phyloP scores from a whole-genome alignment of 768 basidiomycete species.

The Lactarius pseudohatsudake region DNA sequence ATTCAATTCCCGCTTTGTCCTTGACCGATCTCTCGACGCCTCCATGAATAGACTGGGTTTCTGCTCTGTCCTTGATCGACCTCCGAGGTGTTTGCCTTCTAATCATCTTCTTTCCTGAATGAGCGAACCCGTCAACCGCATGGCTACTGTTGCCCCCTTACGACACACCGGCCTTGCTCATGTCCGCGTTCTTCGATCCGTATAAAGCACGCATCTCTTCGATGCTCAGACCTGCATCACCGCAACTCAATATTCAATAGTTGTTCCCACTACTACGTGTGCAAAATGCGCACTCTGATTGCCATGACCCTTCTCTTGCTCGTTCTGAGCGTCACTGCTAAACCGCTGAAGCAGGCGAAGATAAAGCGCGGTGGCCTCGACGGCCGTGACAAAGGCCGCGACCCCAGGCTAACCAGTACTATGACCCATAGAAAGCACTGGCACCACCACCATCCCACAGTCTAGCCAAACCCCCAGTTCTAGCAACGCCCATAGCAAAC shows the following conservation, averaged over 20 bases:
- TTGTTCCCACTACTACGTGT: not conserved
- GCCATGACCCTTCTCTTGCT: conserved; percentile 13
- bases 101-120: conserved; percentile 1
- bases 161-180: not conserved
- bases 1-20: not conserved
- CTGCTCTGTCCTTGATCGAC: no score
- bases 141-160: not conserved
- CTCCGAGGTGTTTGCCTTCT: not conserved
- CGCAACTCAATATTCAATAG: not conserved
- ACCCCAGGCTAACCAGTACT: not conserved
- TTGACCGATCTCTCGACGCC: no score
- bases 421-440: not conserved
- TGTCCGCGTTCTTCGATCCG: not conserved
- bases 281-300: conserved; percentile 11
- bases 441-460: no score
- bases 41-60: not conserved
- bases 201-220: conserved; percentile 6
- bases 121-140: not conserved
- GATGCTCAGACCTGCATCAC: not conserved
- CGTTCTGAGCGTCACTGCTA: conserved; percentile 9
- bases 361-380: conserved; percentile 32
- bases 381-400: not conserved
- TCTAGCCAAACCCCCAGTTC: no score
- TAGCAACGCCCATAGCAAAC: not conserved
- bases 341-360: conserved; percentile 34